Base-by-base conservation (phyloP, 306 rosid genomes). In the Malus fusca region DNA sequence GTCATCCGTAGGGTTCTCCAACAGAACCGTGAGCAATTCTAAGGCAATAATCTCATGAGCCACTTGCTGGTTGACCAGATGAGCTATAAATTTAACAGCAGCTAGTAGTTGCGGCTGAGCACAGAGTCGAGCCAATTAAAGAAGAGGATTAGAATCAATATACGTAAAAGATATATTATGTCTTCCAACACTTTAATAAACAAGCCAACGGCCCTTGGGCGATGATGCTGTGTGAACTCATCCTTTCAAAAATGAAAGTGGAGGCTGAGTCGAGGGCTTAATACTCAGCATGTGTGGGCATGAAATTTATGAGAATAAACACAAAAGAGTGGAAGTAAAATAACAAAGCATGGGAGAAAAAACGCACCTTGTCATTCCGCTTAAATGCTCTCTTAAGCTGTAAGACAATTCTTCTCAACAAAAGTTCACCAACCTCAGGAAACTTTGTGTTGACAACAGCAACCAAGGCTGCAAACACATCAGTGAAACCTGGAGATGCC, bases 401-500 rank as follows among this genome's bases (percentile, higher is more conserved):
- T 85, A 92, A 87, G 51, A 95, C 90, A 75, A 95, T 89, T 83
- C 99, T 95, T 86, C 91, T 89, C 69, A 95, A 82, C 63, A 95
- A 65, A 63, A 95, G 99, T 51, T 90, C 93, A 0, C 99, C 97
- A 43, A 95, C 96, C 82, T 90, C 92, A 6, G 97, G 99, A 79
- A 95, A 92, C 81, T 92, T 95, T 3, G 97, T 90, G 82, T 95
- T 95, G 73, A 90, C 97, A 69, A 95, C 99, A 78, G 96, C 88
- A 87, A 90, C 97, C 76, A 95, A 67, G 4, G 96, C 99, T 60
- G 99, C 90, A 82, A 95, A 95, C 15, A 95, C 96, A 78, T 92
- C 92, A 0, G 99, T 95, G 79, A 95, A 95, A 18, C 96, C 96
- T 0, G 97, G 96, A 43, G 99, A 92, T 8, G 99, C 97, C 99